Evolutionary conservation across 495 filamentous ascomycete genomes (phyloP).

Genomic region (Cetradonia linearis): DNA sequence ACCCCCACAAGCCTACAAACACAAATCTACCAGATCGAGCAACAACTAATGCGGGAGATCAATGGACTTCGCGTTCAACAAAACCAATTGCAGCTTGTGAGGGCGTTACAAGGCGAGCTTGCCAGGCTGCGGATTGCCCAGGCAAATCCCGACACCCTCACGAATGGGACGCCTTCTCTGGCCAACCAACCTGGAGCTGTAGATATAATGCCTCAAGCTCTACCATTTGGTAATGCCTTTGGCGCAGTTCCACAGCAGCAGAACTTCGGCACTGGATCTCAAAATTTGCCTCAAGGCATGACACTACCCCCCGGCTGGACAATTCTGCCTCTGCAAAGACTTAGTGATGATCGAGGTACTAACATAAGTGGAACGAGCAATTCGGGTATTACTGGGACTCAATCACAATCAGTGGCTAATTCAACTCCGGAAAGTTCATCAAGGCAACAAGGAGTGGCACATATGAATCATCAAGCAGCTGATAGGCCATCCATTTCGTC

Average conservation of each 20-base stretch:
- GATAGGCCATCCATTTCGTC: not conserved
- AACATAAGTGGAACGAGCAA: conserved; percentile 12
- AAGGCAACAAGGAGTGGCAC: not conserved
- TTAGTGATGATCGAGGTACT: conserved; percentile 25
- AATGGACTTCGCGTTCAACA: conserved; percentile 41
- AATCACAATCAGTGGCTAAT: not conserved
- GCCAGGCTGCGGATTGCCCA: conserved; percentile 46
- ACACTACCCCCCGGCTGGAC: conserved; percentile 69
- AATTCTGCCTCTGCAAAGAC: conserved; percentile 54
- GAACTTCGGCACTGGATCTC: conserved; percentile 52
- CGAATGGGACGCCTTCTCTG: not conserved
- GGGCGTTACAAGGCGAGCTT: conserved; percentile 53
- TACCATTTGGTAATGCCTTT: conserved; percentile 26
- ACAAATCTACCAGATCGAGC: conserved; percentile 54
- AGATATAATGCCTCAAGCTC: conserved; percentile 24
- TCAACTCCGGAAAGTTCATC: not conserved
- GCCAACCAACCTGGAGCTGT: conserved; percentile 30
- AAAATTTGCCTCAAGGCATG: conserved; percentile 61
- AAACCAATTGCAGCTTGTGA: conserved; percentile 46
- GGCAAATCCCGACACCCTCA: conserved; percentile 24
- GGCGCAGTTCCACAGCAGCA: conserved; percentile 29
- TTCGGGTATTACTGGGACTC: not conserved
- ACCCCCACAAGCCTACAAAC: conserved; percentile 34
- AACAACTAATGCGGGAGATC: conserved; percentile 57
- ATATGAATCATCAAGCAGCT: not conserved